phyloP scores from a whole-genome alignment of 169 alveolate genomes.

The Cystoisospora suis region DNA sequence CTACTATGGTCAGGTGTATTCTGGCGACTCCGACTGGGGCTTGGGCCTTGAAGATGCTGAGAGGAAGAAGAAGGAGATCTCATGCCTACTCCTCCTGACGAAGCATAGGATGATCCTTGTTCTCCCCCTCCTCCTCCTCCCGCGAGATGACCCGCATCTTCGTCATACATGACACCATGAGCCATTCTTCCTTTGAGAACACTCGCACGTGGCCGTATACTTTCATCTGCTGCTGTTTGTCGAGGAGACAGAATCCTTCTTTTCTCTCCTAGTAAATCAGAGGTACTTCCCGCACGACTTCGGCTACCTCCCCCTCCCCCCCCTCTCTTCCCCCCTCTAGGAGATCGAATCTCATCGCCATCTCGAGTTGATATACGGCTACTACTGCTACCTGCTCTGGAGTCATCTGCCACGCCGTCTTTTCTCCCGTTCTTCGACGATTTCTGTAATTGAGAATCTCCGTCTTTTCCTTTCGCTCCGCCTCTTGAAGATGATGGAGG shows the following conservation, averaged over 20 bases:
- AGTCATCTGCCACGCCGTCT: neutral
- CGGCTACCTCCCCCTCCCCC: too few relatives aligned
- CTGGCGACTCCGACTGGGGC: too few relatives aligned
- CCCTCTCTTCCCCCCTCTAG: neutral
- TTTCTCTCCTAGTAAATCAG: conserved; percentile 17
- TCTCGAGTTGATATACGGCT: too few relatives aligned
- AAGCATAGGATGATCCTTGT: neutral
- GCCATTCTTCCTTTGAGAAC: conserved; percentile 46
- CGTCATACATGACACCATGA: conserved; percentile 43
- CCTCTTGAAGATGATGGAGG: neutral
- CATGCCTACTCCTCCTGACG: too few relatives aligned
- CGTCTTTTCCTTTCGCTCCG: neutral
- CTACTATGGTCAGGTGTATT: too few relatives aligned
- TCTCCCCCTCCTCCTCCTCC: neutral
- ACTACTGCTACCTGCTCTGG: neutral
- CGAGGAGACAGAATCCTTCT: conserved; percentile 36
- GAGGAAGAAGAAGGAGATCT: too few relatives aligned
- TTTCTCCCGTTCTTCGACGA: neutral
- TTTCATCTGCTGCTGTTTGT: conserved; percentile 47
- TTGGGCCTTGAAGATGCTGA: too few relatives aligned
- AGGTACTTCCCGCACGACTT: neutral
- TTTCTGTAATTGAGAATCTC: neutral
- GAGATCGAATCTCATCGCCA: too few relatives aligned
- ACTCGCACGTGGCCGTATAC: conserved; percentile 23
- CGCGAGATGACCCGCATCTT: neutral